phyloP scores from a whole-genome alignment of 108 stramenopile species.

The Pseudonitzschia multistriata region DNA sequence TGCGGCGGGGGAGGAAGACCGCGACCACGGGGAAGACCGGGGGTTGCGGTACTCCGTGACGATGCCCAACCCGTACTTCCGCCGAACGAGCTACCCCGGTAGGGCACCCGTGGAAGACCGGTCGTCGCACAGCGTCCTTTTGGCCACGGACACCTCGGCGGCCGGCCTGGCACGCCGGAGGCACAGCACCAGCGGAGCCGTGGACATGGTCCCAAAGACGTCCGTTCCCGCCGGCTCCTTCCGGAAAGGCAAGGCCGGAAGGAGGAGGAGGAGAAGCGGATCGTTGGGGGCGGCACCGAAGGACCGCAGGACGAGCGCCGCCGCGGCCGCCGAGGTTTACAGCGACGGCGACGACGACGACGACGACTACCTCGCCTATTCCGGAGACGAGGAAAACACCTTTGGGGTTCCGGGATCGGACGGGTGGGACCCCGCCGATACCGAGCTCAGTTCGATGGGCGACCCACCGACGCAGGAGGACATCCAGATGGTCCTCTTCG shows the following conservation, averaged over 20 bases:
- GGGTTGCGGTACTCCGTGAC: neutral
- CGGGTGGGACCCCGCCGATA: conserved; percentile 19
- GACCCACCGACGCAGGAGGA: neutral
- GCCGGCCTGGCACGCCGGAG: neutral
- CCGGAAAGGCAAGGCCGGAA: neutral
- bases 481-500: conserved; percentile 1
- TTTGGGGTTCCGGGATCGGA: conserved; percentile 11
- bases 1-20: too few relatives aligned
- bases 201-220: conserved; percentile 5
- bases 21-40: conserved; percentile 6
- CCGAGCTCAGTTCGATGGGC: conserved; percentile 8
- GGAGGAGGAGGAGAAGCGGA: neutral
- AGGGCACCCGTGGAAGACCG: neutral
- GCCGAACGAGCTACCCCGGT: neutral
- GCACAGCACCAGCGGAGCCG: neutral
- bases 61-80: conserved; percentile 19
- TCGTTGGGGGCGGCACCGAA: neutral
- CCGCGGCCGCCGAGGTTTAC: neutral
- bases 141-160: conserved; percentile 1
- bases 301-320: conserved; percentile 3
- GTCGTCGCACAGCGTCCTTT: neutral
- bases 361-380: conserved; percentile 6
- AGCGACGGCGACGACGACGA: neutral
- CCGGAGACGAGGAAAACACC: conserved; percentile 14
- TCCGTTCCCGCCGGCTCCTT: neutral